These are phyloP conservation scores for Chalciporus pseudorubinellus DNA, from an alignment of 768 basidiomycete species.

Conservation along the genomic window DNA sequence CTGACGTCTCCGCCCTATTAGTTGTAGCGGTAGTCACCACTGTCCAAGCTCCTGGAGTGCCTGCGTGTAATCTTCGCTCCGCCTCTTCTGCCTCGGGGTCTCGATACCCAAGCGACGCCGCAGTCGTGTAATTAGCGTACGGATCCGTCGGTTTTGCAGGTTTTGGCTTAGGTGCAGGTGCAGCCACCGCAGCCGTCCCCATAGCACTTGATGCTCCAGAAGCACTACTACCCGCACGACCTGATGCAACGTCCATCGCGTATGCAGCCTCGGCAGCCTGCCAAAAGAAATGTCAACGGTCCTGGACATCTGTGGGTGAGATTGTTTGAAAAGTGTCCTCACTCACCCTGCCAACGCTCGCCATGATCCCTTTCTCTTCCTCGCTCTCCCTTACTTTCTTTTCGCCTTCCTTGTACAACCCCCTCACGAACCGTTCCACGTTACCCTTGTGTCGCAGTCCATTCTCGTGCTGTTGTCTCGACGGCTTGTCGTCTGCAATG, in stretches of 20 bases:
- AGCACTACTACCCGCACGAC: slow-evolving; percentile 39
- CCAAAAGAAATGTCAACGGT: slow-evolving; percentile 1
- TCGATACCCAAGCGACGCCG: slow-evolving; percentile 74
- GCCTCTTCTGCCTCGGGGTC: slow-evolving; percentile 78
- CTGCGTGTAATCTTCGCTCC: slow-evolving; percentile 59
- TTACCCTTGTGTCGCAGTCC: slow-evolving; percentile 94
- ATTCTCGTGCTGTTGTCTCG: slow-evolving; percentile 86
- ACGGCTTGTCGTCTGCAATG: slow-evolving; percentile 95
- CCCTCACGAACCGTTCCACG: slow-evolving; percentile 86
- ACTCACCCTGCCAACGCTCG: slow-evolving; percentile 71
- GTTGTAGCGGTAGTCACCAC: slow-evolving; percentile 41
- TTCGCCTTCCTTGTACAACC: slow-evolving; percentile 90
- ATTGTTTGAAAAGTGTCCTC: no score
- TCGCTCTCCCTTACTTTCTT: slow-evolving; percentile 81
- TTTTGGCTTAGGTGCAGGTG: slow-evolving; percentile 33
- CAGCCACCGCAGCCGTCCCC: slow-evolving; percentile 18
- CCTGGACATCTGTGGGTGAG: background rate
- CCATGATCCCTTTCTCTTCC: slow-evolving; percentile 87
- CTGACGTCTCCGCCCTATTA: no score
- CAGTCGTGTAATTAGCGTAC: slow-evolving; percentile 86
- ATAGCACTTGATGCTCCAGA: slow-evolving; percentile 9
- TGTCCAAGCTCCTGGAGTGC: slow-evolving; percentile 78
- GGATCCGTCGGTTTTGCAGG: slow-evolving; percentile 57
- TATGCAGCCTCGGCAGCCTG: slow-evolving; percentile 82
- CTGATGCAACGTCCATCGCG: slow-evolving; percentile 72